Conservation (phyloP, 2,329 filamentous ascomycete species). For the Scleromitrula shiraiana region DNA sequence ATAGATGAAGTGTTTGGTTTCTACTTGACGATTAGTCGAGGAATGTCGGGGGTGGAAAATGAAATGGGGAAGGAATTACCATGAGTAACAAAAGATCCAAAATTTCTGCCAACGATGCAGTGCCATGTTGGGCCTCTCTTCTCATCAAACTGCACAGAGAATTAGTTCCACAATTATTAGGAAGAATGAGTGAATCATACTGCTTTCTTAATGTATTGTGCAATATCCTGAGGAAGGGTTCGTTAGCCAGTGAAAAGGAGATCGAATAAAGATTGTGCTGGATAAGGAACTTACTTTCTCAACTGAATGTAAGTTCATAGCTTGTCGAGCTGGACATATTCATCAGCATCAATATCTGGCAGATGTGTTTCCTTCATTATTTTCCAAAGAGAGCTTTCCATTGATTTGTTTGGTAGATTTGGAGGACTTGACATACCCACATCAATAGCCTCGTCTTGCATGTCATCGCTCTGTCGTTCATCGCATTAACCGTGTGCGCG, state of each 20-base stretch:
- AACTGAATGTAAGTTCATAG: constrained; percentile 63
- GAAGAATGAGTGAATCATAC: constrained; percentile 45
- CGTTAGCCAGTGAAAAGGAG: constrained; percentile 13
- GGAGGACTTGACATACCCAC: constrained; percentile 59
- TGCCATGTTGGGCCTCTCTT: constrained; percentile 98
- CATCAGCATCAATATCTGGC: constrained; percentile 22
- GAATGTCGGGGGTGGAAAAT: background rate
- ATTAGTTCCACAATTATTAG: background rate
- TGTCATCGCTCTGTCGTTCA: constrained; percentile 77
- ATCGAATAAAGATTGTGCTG: background rate
- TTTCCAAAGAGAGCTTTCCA: constrained; percentile 37
- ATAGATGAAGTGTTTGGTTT: constrained; percentile 99
- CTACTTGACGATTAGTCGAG: constrained; percentile 29
- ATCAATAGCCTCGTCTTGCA: constrained; percentile 94
- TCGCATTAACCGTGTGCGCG: constrained; percentile 15
- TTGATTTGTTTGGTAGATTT: constrained; percentile 34
- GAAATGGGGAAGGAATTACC: background rate
- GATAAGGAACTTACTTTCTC: constrained; percentile 49
- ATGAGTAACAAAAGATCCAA: constrained; percentile 97
- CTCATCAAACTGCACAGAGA: constrained; percentile 71
- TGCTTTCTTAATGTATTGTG: constrained; percentile 90
- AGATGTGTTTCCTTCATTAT: background rate
- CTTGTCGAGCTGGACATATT: constrained; percentile 50
- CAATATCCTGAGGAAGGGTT: constrained; percentile 64
- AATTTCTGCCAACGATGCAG: constrained; percentile 97